phyloP scores from a whole-genome alignment of 2,329 filamentous ascomycete species.

The Plenodomus lindquistii region DNA sequence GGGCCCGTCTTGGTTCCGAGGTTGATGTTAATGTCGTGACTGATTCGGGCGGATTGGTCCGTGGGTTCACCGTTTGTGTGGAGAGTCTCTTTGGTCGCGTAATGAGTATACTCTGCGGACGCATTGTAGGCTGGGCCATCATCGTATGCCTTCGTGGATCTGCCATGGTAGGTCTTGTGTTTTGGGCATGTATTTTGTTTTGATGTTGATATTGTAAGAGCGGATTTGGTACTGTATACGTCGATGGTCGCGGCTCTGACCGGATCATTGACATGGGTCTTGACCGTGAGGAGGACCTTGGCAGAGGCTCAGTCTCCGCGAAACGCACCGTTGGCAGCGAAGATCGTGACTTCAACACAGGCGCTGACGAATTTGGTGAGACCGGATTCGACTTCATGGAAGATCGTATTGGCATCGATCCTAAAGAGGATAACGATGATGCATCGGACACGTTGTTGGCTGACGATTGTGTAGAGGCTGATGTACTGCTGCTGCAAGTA shows the following conservation, averaged over 20 bases:
- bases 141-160: not conserved
- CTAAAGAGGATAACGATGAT: conserved; percentile 14
- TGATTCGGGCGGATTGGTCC: not conserved
- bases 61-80: conserved; percentile 1
- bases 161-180: conserved; percentile 5
- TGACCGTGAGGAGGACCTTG: conserved; percentile 8
- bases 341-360: conserved; percentile 14
- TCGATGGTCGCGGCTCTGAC: conserved; percentile 3
- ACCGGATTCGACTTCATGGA: conserved; percentile 30
- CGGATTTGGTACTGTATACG: conserved; percentile 11
- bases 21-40: conserved; percentile 11
- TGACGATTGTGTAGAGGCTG: conserved; percentile 17
- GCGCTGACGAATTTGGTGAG: conserved; percentile 16
- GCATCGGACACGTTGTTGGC: conserved; percentile 18
- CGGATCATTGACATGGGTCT: conserved; percentile 2
- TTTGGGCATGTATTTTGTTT: conserved; percentile 3
- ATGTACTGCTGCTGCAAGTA: conserved; percentile 11
- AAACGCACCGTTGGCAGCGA: conserved; percentile 31
- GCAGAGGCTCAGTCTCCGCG: conserved; percentile 20
- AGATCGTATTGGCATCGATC: conserved; percentile 13
- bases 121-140: conserved; percentile 1
- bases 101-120: conserved; percentile 2
- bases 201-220: conserved; percentile 8
- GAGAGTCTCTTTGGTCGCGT: conserved; percentile 4
- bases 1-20: conserved; percentile 17